These are phyloP conservation scores for Staphylotrichum longicolle DNA, from an alignment of 495 filamentous ascomycete genomes.

Conservation along the genomic window DNA sequence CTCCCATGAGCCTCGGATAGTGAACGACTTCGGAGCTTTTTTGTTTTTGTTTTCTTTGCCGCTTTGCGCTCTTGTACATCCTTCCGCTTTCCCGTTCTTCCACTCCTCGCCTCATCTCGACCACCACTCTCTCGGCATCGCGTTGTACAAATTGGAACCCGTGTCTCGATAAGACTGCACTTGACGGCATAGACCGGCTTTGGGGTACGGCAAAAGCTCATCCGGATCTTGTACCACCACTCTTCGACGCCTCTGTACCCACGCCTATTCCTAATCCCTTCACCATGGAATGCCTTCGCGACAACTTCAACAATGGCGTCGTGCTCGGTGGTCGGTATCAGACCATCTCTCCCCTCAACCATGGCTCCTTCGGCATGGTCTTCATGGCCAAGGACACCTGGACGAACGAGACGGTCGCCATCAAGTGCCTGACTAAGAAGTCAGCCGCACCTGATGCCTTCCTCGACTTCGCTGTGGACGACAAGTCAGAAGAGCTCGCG, in stretches of 20 bases:
- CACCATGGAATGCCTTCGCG: slow-evolving; percentile 76
- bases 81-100: slow-evolving; percentile 33
- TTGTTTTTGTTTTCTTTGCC: slow-evolving; percentile 44
- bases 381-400: slow-evolving; percentile 79
- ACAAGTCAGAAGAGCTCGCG: slow-evolving; percentile 81
- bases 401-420: slow-evolving; percentile 77
- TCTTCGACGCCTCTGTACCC: slow-evolving; percentile 18
- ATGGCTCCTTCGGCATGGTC: slow-evolving; percentile 98
- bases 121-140: slow-evolving; percentile 5
- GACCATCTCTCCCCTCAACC: slow-evolving; percentile 90
- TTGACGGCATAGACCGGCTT: slow-evolving; percentile 44
- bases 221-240: slow-evolving; percentile 36
- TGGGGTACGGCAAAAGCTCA: slow-evolving; percentile 37
- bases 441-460: slow-evolving; percentile 52
- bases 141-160: slow-evolving; percentile 46
- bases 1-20: slow-evolving; percentile 65
- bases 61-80: slow-evolving; percentile 48
- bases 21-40: slow-evolving; percentile 56
- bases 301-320: slow-evolving; percentile 68
- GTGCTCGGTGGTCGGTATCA: slow-evolving; percentile 82
- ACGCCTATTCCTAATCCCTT: slow-evolving; percentile 33
- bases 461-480: slow-evolving; percentile 64
- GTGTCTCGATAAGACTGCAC: slow-evolving; percentile 36
- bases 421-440: slow-evolving; percentile 90
- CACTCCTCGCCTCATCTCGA: slow-evolving; percentile 30